These are phyloP conservation scores for Ophiostoma tasmaniense DNA, from an alignment of 2,329 filamentous ascomycete species.

Conservation along the genomic window DNA sequence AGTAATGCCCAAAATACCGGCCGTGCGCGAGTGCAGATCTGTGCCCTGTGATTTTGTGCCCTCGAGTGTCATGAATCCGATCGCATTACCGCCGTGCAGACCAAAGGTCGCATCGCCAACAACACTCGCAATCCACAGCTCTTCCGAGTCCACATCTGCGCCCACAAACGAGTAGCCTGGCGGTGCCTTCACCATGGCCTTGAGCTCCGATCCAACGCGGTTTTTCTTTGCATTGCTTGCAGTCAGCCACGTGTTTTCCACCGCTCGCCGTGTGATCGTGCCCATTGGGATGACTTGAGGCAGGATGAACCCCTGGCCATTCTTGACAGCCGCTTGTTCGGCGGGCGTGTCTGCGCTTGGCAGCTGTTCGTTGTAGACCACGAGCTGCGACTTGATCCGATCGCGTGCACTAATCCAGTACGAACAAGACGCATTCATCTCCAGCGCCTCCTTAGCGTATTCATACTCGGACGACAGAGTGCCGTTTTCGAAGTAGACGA, in stretches of 20 bases:
- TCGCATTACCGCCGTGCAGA: slow-evolving; percentile 89
- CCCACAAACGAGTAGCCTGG: slow-evolving; percentile 89
- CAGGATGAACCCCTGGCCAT: slow-evolving; percentile 67
- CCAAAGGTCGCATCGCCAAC: slow-evolving; percentile 92
- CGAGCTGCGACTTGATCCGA: slow-evolving; percentile 89
- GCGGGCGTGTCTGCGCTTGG: neutral
- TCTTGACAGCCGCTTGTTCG: slow-evolving; percentile 18
- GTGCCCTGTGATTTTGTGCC: slow-evolving; percentile 91
- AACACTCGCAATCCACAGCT: slow-evolving; percentile 95
- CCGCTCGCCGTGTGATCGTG: slow-evolving; percentile 85
- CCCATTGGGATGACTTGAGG: slow-evolving; percentile 98
- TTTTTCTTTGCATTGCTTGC: slow-evolving; percentile 96
- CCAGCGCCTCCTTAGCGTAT: slow-evolving; percentile 87
- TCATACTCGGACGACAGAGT: slow-evolving; percentile 77
- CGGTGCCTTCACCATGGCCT: slow-evolving; percentile 91
- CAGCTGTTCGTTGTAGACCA: slow-evolving; percentile 55
- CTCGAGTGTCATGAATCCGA: slow-evolving; percentile 98
- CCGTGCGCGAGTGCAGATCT: slow-evolving; percentile 89
- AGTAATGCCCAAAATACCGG: slow-evolving; percentile 83
- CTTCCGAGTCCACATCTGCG: slow-evolving; percentile 93
- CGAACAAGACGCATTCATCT: slow-evolving; percentile 98
- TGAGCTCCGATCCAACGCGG: slow-evolving; percentile 90
- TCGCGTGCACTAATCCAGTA: slow-evolving; percentile 98
- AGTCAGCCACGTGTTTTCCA: slow-evolving; percentile 97
- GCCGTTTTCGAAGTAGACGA: slow-evolving; percentile 84